Percentiles rank a stretch among this genome's conserved stretches.
phyloP scores from a whole-genome alignment of 345 rosid genomes.

The Eucalyptus marginata region DNA sequence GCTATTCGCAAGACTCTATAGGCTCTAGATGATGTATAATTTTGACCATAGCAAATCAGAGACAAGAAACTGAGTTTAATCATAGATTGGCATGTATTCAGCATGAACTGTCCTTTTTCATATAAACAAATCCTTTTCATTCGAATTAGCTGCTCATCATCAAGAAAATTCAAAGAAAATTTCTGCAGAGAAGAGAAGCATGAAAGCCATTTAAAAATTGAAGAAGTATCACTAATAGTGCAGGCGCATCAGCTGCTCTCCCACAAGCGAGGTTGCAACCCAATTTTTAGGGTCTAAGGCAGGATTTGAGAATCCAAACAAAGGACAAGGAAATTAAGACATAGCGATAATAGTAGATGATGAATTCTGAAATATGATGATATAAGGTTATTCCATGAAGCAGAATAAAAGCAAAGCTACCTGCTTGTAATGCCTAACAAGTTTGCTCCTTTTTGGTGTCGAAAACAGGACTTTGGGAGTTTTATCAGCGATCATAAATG shows the following conservation, averaged over 20 bases:
- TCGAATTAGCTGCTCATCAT: background rate
- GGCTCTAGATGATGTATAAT: background rate
- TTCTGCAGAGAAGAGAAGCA: background rate
- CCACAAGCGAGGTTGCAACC: background rate
- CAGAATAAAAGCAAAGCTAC: constrained; percentile 7
- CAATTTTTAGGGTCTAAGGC: background rate
- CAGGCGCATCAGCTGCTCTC: background rate
- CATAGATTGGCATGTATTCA: background rate
- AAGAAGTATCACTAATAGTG: background rate
- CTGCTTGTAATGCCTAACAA: constrained; percentile 65
- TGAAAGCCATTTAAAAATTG: background rate
- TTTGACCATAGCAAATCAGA: background rate
- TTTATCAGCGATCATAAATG: constrained; percentile 46
- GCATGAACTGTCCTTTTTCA: background rate
- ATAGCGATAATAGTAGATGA: background rate
- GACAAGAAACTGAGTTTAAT: background rate
- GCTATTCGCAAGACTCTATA: background rate
- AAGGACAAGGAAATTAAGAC: background rate
- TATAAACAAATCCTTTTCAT: background rate
- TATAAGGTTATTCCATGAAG: background rate
- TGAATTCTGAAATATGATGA: background rate
- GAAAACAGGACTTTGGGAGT: constrained; percentile 49
- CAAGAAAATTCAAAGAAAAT: background rate
- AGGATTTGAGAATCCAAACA: background rate
- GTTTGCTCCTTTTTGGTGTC: constrained; percentile 54